A percentile compares a stretch with the other conserved stretches of the same genome.
Conservation (phyloP, 2,329 filamentous ascomycete species). For the Akanthomyces lecanii region DNA sequence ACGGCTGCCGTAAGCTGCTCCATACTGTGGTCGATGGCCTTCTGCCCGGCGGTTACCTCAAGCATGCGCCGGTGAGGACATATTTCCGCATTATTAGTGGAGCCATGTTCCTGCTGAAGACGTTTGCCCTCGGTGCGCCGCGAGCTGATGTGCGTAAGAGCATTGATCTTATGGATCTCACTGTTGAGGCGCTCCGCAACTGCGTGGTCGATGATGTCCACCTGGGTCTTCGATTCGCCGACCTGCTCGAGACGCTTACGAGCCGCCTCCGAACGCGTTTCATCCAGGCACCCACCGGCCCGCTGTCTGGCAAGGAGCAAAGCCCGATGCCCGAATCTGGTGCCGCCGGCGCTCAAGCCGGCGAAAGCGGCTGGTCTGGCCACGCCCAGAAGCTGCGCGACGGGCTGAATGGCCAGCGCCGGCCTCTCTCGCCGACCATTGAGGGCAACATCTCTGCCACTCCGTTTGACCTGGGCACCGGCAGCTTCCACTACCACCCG, state of each 20-base stretch:
- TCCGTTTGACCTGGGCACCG: conserved; percentile 54
- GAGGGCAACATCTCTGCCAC: conserved; percentile 56
- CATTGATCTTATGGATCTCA: conserved; percentile 69
- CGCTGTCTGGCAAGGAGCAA: conserved; percentile 38
- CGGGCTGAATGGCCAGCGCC: conserved; percentile 36
- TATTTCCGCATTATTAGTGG: conserved; percentile 85
- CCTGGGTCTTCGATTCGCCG: conserved; percentile 77
- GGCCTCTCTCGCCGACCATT: conserved; percentile 29
- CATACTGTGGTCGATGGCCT: conserved; percentile 73
- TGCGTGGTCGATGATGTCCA: conserved; percentile 84
- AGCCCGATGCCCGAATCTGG: conserved; percentile 36
- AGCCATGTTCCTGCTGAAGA: conserved; percentile 80
- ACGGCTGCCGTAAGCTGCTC: conserved; percentile 72
- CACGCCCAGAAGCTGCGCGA: conserved; percentile 40
- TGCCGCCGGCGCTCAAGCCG: conserved; percentile 21
- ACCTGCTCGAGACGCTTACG: conserved; percentile 74
- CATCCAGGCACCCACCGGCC: conserved; percentile 57
- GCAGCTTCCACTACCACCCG: conserved; percentile 52
- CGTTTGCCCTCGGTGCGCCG: conserved; percentile 75
- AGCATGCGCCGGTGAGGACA: conserved; percentile 77
- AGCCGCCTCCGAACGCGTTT: conserved; percentile 70
- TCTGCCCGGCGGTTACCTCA: conserved; percentile 69
- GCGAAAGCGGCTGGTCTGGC: conserved; percentile 25
- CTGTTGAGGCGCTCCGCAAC: conserved; percentile 68
- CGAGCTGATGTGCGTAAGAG: conserved; percentile 73